A percentile compares a stretch with the other conserved stretches of the same genome.
Conservation (phyloP, 768 basidiomycete genomes). For the Galerina sulciceps region DNA sequence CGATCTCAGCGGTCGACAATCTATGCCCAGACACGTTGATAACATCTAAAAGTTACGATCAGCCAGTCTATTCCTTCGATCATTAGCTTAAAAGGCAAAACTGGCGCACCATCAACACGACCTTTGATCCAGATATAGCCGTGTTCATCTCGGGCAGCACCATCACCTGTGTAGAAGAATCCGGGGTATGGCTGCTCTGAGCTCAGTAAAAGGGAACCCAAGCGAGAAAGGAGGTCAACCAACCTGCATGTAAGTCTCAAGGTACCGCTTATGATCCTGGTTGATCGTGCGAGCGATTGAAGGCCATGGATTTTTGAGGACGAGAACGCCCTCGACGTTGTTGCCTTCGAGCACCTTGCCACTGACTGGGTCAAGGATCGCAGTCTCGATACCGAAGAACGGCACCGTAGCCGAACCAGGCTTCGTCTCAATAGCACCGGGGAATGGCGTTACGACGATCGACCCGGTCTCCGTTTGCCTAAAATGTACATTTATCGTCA, state of each 20-base stretch:
- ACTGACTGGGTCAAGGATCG: constrained; percentile 81
- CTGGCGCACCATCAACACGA: constrained; percentile 78
- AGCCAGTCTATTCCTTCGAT: not conserved
- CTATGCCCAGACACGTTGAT: constrained; percentile 99
- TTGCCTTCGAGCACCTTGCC: constrained; percentile 80
- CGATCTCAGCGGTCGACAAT: constrained; percentile 96
- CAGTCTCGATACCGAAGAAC: constrained; percentile 94
- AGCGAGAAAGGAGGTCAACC: constrained; percentile 4
- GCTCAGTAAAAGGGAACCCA: not conserved
- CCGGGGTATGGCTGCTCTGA: constrained; percentile 75
- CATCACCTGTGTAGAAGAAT: constrained; percentile 96
- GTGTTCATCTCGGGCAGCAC: constrained; percentile 90
- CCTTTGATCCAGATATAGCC: constrained; percentile 99
- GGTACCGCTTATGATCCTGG: constrained; percentile 84
- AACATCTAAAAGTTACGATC: constrained; percentile 59
- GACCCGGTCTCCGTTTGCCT: constrained; percentile 99
- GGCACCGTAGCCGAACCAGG: constrained; percentile 97
- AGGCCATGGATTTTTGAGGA: constrained; percentile 89
- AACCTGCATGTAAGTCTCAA: constrained; percentile 56
- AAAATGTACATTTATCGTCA: not conserved
- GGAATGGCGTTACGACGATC: constrained; percentile 93
- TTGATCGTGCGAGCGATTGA: constrained; percentile 93
- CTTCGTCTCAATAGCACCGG: constrained; percentile 95
- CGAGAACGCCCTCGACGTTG: constrained; percentile 90
- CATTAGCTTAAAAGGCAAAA: not conserved